Base-by-base conservation (phyloP, 768 basidiomycete genomes). In the Hemileccinum rubropunctum region DNA sequence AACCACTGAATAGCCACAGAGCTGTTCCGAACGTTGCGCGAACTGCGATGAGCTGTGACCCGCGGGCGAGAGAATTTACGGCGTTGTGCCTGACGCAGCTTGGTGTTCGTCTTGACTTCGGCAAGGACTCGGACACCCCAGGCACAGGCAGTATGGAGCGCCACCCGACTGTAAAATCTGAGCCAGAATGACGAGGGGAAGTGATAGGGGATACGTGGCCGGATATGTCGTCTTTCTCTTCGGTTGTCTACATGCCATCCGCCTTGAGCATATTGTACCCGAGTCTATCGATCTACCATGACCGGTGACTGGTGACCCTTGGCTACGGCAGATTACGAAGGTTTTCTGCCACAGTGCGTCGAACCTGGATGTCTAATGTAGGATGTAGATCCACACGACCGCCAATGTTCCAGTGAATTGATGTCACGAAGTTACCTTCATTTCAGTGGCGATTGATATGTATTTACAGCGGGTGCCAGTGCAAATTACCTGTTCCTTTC, bases 51-150 rank as follows among this genome's bases (percentile, higher is more conserved):
- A 37, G 35, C 21, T 47, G 14, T 35, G 48, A 52, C 20, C 50
- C 38, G 37, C 49, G 41, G 42, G 48, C 28, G 6, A 56, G 54
- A 18, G 59, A 60, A 30, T 62, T 61, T 9, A 26, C 57, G n/a
- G 51, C 60, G 4, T 41, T 72, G 52, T 62, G 62, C 53, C 51
- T 73, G 43, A 53, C 71, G 15, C 63, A 53, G 43, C 42, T 74
- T 42, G 69, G 67, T 28, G 58, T 68, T 9, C 61, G 38, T 30
- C 48, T 53, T 46, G 59, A 56, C 51, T 70, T 62, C 42, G 58
- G 62, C 37, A 39, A 30, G 40, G 27, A 48, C 9, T 6, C 10
- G 40, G 27, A 48, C 9, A 6, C 10, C 6, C 1, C 13, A 32
- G 34, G 11, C 5, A 39, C 17, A 48, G 8, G 21, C 32, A 20